Evolutionary conservation across 1,139 yeast genomes (phyloP).

Genomic region (Taphrina sp.): DNA sequence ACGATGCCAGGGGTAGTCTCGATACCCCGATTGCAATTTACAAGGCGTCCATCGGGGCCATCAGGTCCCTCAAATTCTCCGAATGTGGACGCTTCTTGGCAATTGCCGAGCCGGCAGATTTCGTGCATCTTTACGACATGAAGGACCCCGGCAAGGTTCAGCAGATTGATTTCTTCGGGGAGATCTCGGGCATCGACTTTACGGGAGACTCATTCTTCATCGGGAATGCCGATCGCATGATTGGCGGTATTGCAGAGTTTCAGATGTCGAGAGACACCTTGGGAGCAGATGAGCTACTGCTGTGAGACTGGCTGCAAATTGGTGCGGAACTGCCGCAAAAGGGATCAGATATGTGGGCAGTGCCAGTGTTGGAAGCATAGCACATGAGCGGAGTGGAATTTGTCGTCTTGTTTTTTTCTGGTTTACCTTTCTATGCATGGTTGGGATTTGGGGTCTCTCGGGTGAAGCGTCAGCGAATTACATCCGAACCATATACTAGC

Average conservation of each 20-base stretch:
- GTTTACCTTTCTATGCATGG: too few species aligned
- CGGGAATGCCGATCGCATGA: conserved; percentile 57
- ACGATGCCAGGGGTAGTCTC: conserved; percentile 50
- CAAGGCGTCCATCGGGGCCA: conserved; percentile 47
- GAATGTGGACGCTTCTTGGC: conserved; percentile 53
- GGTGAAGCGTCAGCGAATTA: too few species aligned
- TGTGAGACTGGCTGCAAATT: too few species aligned
- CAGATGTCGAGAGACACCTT: conserved; percentile 36
- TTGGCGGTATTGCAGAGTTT: conserved; percentile 59
- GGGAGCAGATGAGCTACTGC: conserved; percentile 9
- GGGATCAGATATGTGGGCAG: too few species aligned
- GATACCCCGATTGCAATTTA: conserved; percentile 48
- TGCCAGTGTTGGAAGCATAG: too few species aligned
- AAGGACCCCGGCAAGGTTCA: conserved; percentile 45
- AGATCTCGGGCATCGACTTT: conserved; percentile 58
- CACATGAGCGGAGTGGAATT: too few species aligned
- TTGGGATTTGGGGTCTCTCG: too few species aligned
- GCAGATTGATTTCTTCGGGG: conserved; percentile 57
- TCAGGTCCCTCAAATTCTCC: conserved; percentile 54
- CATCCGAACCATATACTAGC: too few species aligned
- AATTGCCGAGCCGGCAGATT: conserved; percentile 64
- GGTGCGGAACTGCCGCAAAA: too few species aligned
- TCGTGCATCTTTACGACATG: conserved; percentile 52
- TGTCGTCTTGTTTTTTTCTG: too few species aligned
- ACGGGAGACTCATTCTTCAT: conserved; percentile 51